Base-by-base conservation (phyloP, 2,329 filamentous ascomycete species). In the Fusarium pilosicola region DNA sequence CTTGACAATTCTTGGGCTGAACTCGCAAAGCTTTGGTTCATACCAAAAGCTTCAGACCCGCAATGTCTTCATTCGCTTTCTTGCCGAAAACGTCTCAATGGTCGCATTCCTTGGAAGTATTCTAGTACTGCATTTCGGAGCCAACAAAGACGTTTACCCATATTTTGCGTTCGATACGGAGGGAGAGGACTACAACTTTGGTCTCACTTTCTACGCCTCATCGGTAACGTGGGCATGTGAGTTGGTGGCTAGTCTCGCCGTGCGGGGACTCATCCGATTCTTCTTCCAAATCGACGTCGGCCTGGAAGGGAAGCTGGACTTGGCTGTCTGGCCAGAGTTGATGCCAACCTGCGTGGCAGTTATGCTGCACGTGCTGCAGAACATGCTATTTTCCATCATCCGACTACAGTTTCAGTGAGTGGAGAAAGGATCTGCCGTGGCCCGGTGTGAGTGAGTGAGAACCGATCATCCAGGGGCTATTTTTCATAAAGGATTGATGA, bases 341-440 rank as follows among this genome's bases (percentile, higher is more conserved):
- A 81, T 93, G 76, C 91, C 91, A 24, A 91, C 91, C 7, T 89
- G 88, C 62, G 88, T 91, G 26, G 89, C 88, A 28, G 90, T 92
- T 28, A 90, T 89, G 83, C 83, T 92, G 79, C 91, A 93, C 76
- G 91, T 92, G 57, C 78, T 92, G 81, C 91, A 93, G 82, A 93
- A 92, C 79, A 93, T 93, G 91, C 81, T 93, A 63, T 92, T 93
- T 82, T 90, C 89, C 51, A 92, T 93, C 76, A 88, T 92, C 41
- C 86, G 90, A 71, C 81, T 93, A 77, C 87, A 89, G 72, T 92
- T 93, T 75, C 84, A 81, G 45, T 79, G 67, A 76, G 71, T 75
- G 71, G 62, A 71, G 71, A 42, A 55, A 48, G 28, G 57, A 64
- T 51, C 52, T 48, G 41, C 55, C 46, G 51, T 56, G 38, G 45